Base-by-base conservation (phyloP, 805 yeast genomes). In the Wickerhamiella sorbophila region DNA sequence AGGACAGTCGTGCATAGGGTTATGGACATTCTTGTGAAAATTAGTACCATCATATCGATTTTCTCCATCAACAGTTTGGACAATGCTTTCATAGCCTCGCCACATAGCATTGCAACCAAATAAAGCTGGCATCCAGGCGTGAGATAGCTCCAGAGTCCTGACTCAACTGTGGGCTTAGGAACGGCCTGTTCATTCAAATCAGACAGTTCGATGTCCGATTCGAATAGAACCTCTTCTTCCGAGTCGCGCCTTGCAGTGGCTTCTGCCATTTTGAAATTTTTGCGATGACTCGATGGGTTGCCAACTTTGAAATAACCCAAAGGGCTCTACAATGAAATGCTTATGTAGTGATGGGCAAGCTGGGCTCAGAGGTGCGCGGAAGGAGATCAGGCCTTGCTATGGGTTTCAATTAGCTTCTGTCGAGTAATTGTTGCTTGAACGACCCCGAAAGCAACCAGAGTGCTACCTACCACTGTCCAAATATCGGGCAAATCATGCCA, bases 401-500 rank as follows among this genome's bases (percentile, higher is more conserved):
- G n/a, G n/a, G n/a, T n/a, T n/a, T n/a, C 29, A 24, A 24, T 6
- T 12, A 24, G 29, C 29, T 12, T 24, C 6, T 24, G 29, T 12
- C 29, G 29, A 24, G 12, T 12, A 12, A 31, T 5, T 8, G 33
- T 14, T 8, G 15, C 15, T 8, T 14, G 33, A 14, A 36, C 31
- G 3, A 48, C 48, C 14, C 52, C 52, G 2, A 17, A 70, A 16
- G 83, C 57, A 45, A 86, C 83, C 31, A 86, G 63, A 1, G 68
- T 44, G 41, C 80, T 77, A 1, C 96, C 96, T 17, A 75, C 48
- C 50, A 75, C 60, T 44, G 87, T 78, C 63, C 81, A 66, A 24
- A 73, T 46, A 17, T 75, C 77, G 0, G 95, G 95, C 18, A 75
- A 57, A 55, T 79, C 85, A 46, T 73, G 68, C 77, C 84, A 87